Conservation (phyloP, 108 stramenopile genomes). For the Fragilaria crotonensis region DNA sequence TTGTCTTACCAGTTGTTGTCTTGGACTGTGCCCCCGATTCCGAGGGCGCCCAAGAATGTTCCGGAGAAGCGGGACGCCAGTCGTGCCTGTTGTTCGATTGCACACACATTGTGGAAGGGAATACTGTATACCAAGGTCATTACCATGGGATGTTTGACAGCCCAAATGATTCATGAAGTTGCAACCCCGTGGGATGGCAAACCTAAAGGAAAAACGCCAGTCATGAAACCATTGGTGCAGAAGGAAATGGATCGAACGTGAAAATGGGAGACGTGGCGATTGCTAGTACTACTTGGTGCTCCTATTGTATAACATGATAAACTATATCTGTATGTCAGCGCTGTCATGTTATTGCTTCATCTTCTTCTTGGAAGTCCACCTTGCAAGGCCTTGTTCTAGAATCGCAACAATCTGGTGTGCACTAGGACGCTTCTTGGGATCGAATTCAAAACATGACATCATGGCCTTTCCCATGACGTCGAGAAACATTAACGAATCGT, state of each 20-base stretch:
- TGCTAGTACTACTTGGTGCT: too few relatives aligned
- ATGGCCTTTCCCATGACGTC: constrained; percentile 43
- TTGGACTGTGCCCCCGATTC: constrained; percentile 42
- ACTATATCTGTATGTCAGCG: too few relatives aligned
- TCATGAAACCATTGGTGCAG: too few relatives aligned
- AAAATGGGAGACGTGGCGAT: too few relatives aligned
- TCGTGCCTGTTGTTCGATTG: constrained; percentile 41
- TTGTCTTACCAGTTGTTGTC: constrained; percentile 16
- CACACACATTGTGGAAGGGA: constrained; percentile 41
- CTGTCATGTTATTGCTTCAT: too few relatives aligned
- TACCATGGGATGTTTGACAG: constrained; percentile 41
- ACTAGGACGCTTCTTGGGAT: constrained; percentile 37
- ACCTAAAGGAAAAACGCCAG: neutral
- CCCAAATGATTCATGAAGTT: constrained; percentile 41
- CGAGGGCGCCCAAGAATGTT: constrained; percentile 53
- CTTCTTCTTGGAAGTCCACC: neutral
- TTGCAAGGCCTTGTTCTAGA: neutral
- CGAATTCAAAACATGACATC: constrained; percentile 36
- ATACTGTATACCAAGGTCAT: constrained; percentile 40
- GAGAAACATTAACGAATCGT: too few relatives aligned
- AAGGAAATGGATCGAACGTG: too few relatives aligned
- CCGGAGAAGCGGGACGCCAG: constrained; percentile 37
- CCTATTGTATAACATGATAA: too few relatives aligned
- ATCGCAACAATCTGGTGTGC: constrained; percentile 23
- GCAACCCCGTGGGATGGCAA: constrained; percentile 1